These are phyloP conservation scores for Plasmodium relictum DNA, from an alignment of 169 alveolate species.

Conservation along the genomic window DNA sequence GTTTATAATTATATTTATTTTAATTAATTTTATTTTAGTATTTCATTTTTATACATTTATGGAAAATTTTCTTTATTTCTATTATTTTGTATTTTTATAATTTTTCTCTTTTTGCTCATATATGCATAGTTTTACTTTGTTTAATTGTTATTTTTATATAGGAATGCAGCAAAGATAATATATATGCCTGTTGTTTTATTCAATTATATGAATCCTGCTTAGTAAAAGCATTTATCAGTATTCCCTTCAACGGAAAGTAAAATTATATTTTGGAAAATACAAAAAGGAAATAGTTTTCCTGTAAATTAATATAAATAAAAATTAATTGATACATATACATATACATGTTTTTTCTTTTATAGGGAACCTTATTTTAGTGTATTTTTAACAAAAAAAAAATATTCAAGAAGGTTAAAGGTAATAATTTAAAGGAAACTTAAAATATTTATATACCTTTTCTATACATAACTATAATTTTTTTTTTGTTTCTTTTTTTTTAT, in stretches of 20 bases:
- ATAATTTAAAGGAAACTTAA: constrained; percentile 4
- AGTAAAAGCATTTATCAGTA: constrained; percentile 33
- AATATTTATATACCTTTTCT: not conserved
- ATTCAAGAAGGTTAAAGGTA: constrained; percentile 49
- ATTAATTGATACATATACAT: constrained; percentile 3
- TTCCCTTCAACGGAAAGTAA: constrained; percentile 76
- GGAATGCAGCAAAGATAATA: constrained; percentile 56
- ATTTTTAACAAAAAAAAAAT: constrained; percentile 60
- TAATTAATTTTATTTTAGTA: not conserved
- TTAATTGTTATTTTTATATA: constrained; percentile 5
- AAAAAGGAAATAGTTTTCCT: constrained; percentile 3
- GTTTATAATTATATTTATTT: constrained; percentile 10
- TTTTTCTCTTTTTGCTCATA: not conserved
- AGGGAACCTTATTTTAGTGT: constrained; percentile 73
- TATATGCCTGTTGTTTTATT: constrained; percentile 47
- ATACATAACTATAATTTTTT: constrained; percentile 1
- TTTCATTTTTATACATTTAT: not conserved
- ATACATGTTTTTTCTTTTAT: not conserved
- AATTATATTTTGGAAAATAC: constrained; percentile 21
- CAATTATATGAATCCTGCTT: constrained; percentile 23
- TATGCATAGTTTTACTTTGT: not conserved
- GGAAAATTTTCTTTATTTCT: too few relatives aligned
- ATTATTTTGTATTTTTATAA: constrained; percentile 10
- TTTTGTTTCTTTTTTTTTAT: constrained; percentile 9
- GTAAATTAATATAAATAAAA: constrained; percentile 7